Percentiles rank a stretch among this genome's conserved stretches.
Evolutionary conservation across 1,139 yeast genomes (phyloP).

Genomic region (Diutina pseudorugosa): DNA sequence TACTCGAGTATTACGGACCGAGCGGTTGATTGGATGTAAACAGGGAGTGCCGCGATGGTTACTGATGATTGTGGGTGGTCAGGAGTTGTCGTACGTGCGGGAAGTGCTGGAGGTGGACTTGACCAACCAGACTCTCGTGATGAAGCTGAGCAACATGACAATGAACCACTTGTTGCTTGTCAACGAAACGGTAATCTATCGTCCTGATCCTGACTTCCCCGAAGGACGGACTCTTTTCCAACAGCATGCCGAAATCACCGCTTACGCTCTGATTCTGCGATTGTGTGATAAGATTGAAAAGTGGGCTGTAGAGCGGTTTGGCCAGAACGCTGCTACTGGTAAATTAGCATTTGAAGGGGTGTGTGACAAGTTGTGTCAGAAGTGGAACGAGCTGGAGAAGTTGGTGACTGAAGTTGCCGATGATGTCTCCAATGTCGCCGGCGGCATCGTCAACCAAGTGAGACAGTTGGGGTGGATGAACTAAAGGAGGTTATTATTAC

Average conservation of each 20-base stretch:
- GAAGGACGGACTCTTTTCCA: constrained; percentile 44
- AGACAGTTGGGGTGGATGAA: background rate
- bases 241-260: constrained; percentile 84
- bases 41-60: constrained; percentile 87
- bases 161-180: constrained; percentile 69
- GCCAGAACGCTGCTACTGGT: constrained; percentile 78
- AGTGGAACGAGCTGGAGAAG: constrained; percentile 37
- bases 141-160: constrained; percentile 83
- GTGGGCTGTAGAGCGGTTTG: constrained; percentile 83
- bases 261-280: constrained; percentile 58
- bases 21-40: constrained; percentile 78
- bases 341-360: constrained; percentile 77
- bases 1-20: constrained; percentile 57
- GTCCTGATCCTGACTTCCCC: constrained; percentile 46
- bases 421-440: constrained; percentile 11
- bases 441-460: constrained; percentile 4
- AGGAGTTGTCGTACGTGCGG: constrained; percentile 66
- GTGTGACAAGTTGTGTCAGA: constrained; percentile 38
- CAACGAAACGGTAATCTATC: constrained; percentile 72
- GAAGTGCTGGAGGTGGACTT: constrained; percentile 84
- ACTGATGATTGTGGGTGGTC: constrained; percentile 59
- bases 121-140: constrained; percentile 44
- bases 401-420: constrained; percentile 24
- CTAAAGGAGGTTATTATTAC: too few species aligned
- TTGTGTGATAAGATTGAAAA: constrained; percentile 80